These are phyloP conservation scores for Solanum neorickii DNA, from an alignment of 257 asterid species.

Conservation along the genomic window DNA sequence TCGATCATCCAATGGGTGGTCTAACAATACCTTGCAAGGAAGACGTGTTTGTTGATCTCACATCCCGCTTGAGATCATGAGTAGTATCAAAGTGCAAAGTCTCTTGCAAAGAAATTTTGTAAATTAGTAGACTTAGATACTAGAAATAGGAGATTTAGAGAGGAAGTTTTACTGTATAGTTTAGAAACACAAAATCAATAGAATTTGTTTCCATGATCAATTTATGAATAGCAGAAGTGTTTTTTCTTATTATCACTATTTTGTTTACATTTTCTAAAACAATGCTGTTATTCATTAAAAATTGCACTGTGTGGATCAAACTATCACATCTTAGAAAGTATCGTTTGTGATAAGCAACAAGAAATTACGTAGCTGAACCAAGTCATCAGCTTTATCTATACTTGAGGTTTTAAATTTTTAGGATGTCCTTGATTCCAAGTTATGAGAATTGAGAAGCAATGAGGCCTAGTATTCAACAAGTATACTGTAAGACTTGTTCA, in stretches of 20 bases:
- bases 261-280: not conserved
- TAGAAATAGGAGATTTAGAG: not conserved
- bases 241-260: not conserved
- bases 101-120: not conserved
- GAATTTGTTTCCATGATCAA: not conserved
- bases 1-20: not conserved
- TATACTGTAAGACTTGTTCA: not conserved
- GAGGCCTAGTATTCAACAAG: too few relatives aligned
- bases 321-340: not conserved
- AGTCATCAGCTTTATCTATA: too few relatives aligned
- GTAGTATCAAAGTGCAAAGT: too few relatives aligned
- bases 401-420: too few relatives aligned
- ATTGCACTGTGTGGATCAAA: not conserved
- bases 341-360: not conserved
- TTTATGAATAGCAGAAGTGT: not conserved
- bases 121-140: not conserved
- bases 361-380: too few relatives aligned
- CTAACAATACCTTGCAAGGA: not conserved
- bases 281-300: too few relatives aligned
- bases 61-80: not conserved
- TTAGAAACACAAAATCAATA: not conserved
- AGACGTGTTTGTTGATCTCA: not conserved
- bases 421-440: too few relatives aligned
- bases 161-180: not conserved
- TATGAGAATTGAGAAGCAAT: too few relatives aligned